Evolutionary conservation across 371 early-diverging fungal genomes (phyloP).

Genomic region (Lichtheimia hyalospora): DNA sequence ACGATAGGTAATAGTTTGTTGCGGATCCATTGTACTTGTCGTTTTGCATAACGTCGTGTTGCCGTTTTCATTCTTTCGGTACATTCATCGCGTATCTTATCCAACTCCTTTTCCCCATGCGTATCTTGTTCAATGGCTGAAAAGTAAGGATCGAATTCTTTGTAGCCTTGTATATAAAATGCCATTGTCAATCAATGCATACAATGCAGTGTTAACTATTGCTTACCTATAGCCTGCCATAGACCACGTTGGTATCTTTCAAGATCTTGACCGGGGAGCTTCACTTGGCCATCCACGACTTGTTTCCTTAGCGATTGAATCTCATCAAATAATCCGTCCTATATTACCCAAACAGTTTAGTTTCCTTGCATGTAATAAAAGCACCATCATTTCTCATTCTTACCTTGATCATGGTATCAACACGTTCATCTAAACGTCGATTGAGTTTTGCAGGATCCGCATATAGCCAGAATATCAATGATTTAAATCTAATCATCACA

Average conservation of each 20-base stretch:
- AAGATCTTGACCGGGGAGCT: constrained; percentile 36
- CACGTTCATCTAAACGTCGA: constrained; percentile 78
- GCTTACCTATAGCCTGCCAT: constrained; percentile 79
- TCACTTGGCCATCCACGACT: constrained; percentile 43
- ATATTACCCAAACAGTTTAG: constrained; percentile 13
- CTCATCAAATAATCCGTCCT: constrained; percentile 79
- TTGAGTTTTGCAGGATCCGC: constrained; percentile 68
- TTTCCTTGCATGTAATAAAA: neutral
- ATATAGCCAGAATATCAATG: constrained; percentile 88
- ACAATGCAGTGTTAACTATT: neutral
- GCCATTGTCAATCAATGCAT: neutral
- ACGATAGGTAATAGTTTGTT: constrained; percentile 76
- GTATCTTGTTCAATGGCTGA: constrained; percentile 40
- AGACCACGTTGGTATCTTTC: constrained; percentile 78
- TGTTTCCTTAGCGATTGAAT: constrained; percentile 66
- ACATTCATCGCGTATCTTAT: constrained; percentile 49
- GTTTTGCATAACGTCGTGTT: constrained; percentile 87
- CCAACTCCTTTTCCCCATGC: constrained; percentile 29
- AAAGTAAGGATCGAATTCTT: constrained; percentile 80
- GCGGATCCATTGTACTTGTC: constrained; percentile 88
- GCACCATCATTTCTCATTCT: neutral
- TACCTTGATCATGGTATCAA: constrained; percentile 85
- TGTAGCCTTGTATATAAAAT: constrained; percentile 59
- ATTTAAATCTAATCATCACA: constrained; percentile 29
- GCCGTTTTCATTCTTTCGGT: constrained; percentile 83